These are phyloP conservation scores for Geotrichum siamense DNA, from an alignment of 1,139 yeast genomes.

Conservation along the genomic window DNA sequence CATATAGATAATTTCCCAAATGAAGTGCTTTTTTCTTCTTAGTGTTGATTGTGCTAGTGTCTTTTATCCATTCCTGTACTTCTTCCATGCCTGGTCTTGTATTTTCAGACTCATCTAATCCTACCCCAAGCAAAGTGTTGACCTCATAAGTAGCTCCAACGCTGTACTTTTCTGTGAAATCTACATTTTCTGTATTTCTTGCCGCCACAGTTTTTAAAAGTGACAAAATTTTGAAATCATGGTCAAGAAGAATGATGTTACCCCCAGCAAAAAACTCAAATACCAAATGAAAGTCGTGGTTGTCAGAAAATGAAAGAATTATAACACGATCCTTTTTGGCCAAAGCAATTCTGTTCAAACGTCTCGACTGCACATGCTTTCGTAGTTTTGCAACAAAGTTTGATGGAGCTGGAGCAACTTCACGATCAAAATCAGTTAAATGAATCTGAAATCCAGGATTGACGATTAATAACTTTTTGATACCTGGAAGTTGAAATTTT, in stretches of 20 bases:
- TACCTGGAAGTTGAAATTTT: constrained; percentile 78
- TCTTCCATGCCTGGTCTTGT: constrained; percentile 33
- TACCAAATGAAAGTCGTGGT: constrained; percentile 65
- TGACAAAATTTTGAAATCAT: constrained; percentile 52
- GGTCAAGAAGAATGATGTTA: constrained; percentile 70
- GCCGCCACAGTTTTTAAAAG: constrained; percentile 30
- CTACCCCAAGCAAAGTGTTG: constrained; percentile 4
- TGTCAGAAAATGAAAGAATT: constrained; percentile 72
- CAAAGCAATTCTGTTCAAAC: constrained; percentile 67
- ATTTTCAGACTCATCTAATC: constrained; percentile 2
- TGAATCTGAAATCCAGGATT: constrained; percentile 86
- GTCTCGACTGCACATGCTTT: constrained; percentile 74
- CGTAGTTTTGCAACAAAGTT: constrained; percentile 79
- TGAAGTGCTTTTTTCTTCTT: constrained; percentile 39
- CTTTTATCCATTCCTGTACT: constrained; percentile 48
- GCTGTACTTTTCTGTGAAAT: constrained; percentile 19
- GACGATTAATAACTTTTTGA: constrained; percentile 63
- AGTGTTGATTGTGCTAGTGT: constrained; percentile 5
- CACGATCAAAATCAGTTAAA: constrained; percentile 71
- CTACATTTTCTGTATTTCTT: constrained; percentile 9
- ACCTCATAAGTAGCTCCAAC: constrained; percentile 23
- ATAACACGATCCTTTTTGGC: constrained; percentile 72
- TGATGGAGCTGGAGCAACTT: constrained; percentile 74
- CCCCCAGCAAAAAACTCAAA: constrained; percentile 95
- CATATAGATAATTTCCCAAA: constrained; percentile 63